Evolutionary conservation across 1,284 basidiomycete species (phyloP), one percentile per base, ranked within the genome.

Genomic region (Cryptococcus sp.): DNA sequence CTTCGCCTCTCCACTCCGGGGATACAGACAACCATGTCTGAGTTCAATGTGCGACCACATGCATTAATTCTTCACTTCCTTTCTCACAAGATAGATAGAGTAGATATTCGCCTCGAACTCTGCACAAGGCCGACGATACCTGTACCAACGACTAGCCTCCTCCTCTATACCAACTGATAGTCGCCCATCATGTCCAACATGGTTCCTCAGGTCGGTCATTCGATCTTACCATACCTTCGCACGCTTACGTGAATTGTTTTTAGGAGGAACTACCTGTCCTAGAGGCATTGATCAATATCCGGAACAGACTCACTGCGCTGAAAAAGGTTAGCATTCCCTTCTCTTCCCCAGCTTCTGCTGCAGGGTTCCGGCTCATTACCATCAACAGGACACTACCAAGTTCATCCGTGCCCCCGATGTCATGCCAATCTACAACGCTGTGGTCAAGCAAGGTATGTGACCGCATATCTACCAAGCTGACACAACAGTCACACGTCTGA

Each of bases 321-420:
- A 85, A 85, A 70, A 84, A 84, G 77, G 81, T 82, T 61, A 73
- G 79, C 16, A 22, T 25, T 20, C 40, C 20, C 41, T 22, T 38
- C 42, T 17, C 19, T 47, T 35, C 17, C 20, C 5, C 16, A 48
- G 7, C 3, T 19, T 23, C 20, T 25, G 20, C 47, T 23, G 17
- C 13, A 48, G n/a, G n/a, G 7, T 8, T 35, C 8, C 13, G 8
- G n/a, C 27, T n/a, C 47, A 48, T 23, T 20, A 10, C 27, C 19
- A 17, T 35, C 17, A 13, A 31, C 89, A 83, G 88, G 93, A 81
- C 84, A 90, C 70, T 86, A 86, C 68, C 86, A 91, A 60, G 67
- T 95, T 88, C 80, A 91, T 94, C 79, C 91, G 93, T 71, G 84
- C 91, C 3, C 88, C 90, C 65, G 95, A 95, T 82, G 95, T 99